phyloP scores from a whole-genome alignment of 2,329 filamentous ascomycete species.

The Cercospora berteroae region DNA sequence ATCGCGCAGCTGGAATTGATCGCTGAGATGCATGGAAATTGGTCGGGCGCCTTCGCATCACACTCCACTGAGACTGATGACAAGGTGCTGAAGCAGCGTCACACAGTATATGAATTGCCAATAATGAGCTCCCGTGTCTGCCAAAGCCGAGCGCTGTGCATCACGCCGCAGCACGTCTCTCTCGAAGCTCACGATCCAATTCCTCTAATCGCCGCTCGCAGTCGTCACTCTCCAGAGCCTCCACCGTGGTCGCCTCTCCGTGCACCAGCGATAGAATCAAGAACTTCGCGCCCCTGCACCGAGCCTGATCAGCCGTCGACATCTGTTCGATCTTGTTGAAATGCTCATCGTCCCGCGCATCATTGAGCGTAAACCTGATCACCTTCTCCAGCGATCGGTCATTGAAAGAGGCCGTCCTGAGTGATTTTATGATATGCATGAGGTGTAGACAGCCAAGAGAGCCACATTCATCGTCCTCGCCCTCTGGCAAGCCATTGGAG shows the following conservation, averaged over 20 bases:
- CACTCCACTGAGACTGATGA: not conserved
- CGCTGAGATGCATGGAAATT: not conserved
- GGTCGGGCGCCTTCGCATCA: not conserved
- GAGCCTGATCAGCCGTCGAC: conserved; percentile 18
- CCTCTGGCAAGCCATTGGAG: not conserved
- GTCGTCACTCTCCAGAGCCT: conserved; percentile 16
- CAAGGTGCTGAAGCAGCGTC: not conserved
- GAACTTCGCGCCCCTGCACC: conserved; percentile 22
- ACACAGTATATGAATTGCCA: not conserved
- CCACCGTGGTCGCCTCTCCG: conserved; percentile 16
- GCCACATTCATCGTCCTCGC: conserved; percentile 7
- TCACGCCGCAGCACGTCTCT: not conserved
- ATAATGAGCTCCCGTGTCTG: not conserved
- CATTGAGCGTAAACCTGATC: conserved; percentile 20
- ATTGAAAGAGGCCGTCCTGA: conserved; percentile 7
- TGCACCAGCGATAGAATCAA: conserved; percentile 21
- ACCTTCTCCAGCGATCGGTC: conserved; percentile 9
- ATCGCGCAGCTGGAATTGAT: not conserved
- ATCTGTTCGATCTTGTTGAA: conserved; percentile 22
- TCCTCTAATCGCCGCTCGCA: conserved; percentile 3
- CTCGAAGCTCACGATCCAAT: conserved; percentile 11
- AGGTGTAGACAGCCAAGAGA: conserved; percentile 12
- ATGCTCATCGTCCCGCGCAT: conserved; percentile 16
- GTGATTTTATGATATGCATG: conserved; percentile 17
- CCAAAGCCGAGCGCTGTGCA: not conserved